These are phyloP conservation scores for Cystobasidium sp. DNA, from an alignment of 1,284 basidiomycete species.

Conservation along the genomic window DNA sequence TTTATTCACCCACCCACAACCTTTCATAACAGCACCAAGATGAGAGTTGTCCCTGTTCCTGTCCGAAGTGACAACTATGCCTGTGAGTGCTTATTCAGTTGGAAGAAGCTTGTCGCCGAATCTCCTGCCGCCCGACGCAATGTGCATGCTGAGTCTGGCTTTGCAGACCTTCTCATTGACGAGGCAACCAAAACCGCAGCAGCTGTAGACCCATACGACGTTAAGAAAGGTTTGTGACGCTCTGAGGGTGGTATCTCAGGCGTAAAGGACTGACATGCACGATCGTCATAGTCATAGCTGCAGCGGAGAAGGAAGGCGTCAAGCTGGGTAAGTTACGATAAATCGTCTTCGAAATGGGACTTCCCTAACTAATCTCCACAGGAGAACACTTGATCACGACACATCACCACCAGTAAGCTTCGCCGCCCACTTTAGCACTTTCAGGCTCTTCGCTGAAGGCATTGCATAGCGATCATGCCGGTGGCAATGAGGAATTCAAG, in stretches of 20 bases:
- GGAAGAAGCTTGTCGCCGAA: constrained; percentile 42
- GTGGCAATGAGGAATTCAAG: constrained; percentile 56
- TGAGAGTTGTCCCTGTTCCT: constrained; percentile 56
- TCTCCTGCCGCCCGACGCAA: constrained; percentile 4
- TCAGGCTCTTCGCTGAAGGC: background rate
- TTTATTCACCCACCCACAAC: constrained; percentile 6
- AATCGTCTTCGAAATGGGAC: no score
- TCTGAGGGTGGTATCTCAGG: background rate
- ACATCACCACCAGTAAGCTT: constrained; percentile 43
- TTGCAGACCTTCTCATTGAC: constrained; percentile 45
- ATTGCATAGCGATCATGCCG: constrained; percentile 55
- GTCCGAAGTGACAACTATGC: constrained; percentile 56
- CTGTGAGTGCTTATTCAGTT: constrained; percentile 40
- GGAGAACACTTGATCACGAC: constrained; percentile 46
- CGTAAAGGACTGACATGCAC: background rate
- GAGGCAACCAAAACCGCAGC: constrained; percentile 50
- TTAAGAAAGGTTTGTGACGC: constrained; percentile 35
- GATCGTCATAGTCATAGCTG: constrained; percentile 32
- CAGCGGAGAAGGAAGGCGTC: constrained; percentile 47
- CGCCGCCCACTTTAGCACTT: background rate
- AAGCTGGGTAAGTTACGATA: constrained; percentile 35
- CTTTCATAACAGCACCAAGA: constrained; percentile 45
- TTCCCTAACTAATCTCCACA: background rate
- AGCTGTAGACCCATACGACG: constrained; percentile 52
- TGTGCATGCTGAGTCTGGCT: background rate